Conservation (phyloP, 2,329 filamentous ascomycete genomes). For the Aspergillus luchuensis region DNA sequence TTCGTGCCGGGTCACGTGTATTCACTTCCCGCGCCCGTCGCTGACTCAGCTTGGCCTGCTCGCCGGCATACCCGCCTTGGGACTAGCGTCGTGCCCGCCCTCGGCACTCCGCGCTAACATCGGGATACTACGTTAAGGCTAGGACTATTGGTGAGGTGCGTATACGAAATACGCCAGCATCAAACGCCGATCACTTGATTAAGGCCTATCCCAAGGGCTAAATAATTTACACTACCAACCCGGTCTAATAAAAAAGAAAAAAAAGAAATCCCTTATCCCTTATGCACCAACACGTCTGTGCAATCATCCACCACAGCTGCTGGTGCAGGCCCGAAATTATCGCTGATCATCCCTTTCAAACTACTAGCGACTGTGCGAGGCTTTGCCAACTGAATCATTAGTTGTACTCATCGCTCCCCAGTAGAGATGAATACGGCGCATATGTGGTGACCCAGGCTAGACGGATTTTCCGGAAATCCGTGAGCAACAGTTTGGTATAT, state of each 20-base stretch:
- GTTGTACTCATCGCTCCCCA: neutral
- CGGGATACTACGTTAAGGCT: neutral
- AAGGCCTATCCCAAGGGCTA: neutral
- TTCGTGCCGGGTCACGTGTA: conserved; percentile 31
- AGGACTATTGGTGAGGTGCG: neutral
- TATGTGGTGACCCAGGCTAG: neutral
- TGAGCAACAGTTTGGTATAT: neutral
- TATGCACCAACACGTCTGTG: neutral
- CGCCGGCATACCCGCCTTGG: conserved; percentile 9
- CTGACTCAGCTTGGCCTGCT: conserved; percentile 28
- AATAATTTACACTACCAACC: neutral
- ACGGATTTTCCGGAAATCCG: conserved; percentile 1
- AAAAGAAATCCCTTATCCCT: too few relatives aligned
- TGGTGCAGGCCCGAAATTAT: neutral
- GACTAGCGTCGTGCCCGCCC: conserved; percentile 6
- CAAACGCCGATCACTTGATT: neutral
- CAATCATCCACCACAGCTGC: neutral
- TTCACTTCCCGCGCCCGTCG: neutral
- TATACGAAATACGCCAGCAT: neutral
- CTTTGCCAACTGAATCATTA: neutral
- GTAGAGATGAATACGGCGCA: neutral
- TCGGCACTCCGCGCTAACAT: neutral
- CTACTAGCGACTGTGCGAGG: neutral
- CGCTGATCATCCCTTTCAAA: neutral
- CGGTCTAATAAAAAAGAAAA: neutral